Evolutionary conservation across 2,329 filamentous ascomycete species (phyloP).

Genomic region (Ceratocystis huliohia): DNA sequence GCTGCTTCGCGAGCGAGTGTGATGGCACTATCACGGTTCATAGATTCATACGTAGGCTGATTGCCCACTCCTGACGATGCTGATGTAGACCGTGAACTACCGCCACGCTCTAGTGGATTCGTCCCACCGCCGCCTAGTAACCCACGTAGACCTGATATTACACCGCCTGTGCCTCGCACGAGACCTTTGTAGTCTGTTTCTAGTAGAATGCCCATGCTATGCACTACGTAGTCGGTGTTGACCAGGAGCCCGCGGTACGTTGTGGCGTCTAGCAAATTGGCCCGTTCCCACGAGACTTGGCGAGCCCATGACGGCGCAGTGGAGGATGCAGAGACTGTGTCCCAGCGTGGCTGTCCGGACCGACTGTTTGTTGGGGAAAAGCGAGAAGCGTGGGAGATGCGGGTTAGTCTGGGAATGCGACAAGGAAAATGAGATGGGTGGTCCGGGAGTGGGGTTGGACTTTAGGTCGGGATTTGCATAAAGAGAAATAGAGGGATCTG

Average conservation of each 20-base stretch:
- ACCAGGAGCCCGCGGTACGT: constrained; percentile 67
- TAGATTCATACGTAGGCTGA: constrained; percentile 79
- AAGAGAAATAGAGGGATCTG: not conserved
- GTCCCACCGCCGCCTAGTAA: constrained; percentile 51
- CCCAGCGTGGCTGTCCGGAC: constrained; percentile 81
- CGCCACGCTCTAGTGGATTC: constrained; percentile 47
- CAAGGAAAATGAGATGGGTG: too few species aligned
- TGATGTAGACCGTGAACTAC: not conserved
- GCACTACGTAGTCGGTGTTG: constrained; percentile 72
- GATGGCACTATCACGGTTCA: constrained; percentile 88
- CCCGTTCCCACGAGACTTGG: constrained; percentile 74
- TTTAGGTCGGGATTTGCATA: not conserved
- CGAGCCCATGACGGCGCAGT: constrained; percentile 67
- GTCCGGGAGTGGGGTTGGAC: too few species aligned
- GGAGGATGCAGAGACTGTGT: constrained; percentile 56
- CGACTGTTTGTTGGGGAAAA: constrained; percentile 43
- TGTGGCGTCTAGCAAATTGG: constrained; percentile 70
- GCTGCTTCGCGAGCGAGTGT: constrained; percentile 66
- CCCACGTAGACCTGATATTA: constrained; percentile 62
- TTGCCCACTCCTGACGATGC: not conserved
- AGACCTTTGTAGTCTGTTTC: constrained; percentile 97
- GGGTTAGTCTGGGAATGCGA: not conserved
- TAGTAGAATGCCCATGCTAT: constrained; percentile 89
- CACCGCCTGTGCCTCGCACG: constrained; percentile 67
- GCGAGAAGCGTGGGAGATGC: constrained; percentile 21